Evolutionary conservation across 345 rosid genomes (phyloP).

Genomic region (Turnera subulata): DNA sequence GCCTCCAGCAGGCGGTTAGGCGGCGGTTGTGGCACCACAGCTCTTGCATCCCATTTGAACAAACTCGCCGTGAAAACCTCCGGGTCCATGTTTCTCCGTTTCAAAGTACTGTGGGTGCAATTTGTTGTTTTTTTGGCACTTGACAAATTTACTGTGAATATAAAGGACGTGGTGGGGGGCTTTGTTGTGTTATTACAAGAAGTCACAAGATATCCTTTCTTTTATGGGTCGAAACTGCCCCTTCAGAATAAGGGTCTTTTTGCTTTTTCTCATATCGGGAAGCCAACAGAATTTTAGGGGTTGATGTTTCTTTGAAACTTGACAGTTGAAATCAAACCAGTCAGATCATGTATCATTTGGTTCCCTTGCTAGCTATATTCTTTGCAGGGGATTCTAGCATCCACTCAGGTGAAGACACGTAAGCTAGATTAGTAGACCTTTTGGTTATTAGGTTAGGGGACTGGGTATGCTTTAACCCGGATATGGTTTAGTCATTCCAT

Average conservation of each 20-base stretch:
- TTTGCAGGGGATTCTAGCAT: background rate
- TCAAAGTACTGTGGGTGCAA: no score
- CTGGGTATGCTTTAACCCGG: background rate
- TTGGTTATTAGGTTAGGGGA: no score
- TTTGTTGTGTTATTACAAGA: background rate
- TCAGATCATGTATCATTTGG: conserved; percentile 20
- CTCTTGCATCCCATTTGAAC: conserved; percentile 75
- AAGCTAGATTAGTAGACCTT: background rate
- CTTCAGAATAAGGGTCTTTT: background rate
- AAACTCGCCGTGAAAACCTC: conserved; percentile 69
- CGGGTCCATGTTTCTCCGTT: conserved; percentile 50
- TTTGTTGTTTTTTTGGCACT: no score
- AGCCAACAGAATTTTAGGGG: conserved; percentile 7
- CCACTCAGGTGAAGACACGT: conserved; percentile 14
- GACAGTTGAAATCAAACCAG: conserved; percentile 54
- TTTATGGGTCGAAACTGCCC: conserved; percentile 33
- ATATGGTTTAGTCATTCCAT: background rate
- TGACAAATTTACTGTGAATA: background rate
- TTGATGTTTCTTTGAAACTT: conserved; percentile 29
- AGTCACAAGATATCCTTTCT: no score
- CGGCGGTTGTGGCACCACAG: conserved; percentile 27
- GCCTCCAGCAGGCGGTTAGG: conserved; percentile 18
- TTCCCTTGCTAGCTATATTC: conserved; percentile 15
- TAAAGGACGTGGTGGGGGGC: background rate
- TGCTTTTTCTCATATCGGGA: conserved; percentile 9